Base-by-base conservation (phyloP, 176 grass and related monocot genomes). In the Bromus sterilis region DNA sequence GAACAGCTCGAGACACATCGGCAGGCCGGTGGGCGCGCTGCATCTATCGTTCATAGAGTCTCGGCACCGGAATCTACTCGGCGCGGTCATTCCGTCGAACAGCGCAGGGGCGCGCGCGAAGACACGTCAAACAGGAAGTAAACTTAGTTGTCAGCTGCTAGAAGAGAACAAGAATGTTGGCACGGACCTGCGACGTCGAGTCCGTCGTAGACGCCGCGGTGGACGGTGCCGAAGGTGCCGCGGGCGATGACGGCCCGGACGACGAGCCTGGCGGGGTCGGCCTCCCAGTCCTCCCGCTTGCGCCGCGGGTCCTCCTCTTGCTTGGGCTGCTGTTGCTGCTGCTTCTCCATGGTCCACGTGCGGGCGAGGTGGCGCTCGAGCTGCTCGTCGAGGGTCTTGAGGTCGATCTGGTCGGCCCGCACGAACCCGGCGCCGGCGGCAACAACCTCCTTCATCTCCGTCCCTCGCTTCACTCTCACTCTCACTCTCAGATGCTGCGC, bases 301-400 rank as follows among this genome's bases (percentile, higher is more conserved):
- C 79, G 72, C 53, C 37, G 59, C 65, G 0, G 24, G 4, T 26
- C n/a, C n/a, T 11, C 37, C 35, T 16, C 9, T 39, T 80, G 63
- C 14, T 43, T 80, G 10, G 32, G 66, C 28, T 51, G 69, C 56
- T 18, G n/a, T n/a, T n/a, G n/a, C n/a, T n/a, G n/a, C n/a, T n/a
- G 76, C 90, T 98, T 99, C 85, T 99, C 96, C 93, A 93, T 83
- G 84, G 93, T 99, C 95, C 90, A 86, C 2, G 93, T 79, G 56
- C 91, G 86, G 36, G 77, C 86, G 37, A 99, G 87, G 80, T 99
- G 93, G 84, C 93, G 91, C 84, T 95, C 96, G 37, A 99, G 78
- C 76, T 99, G 96, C 90, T 99, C 96, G 85, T 99, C 96, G 61
- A 99, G 79, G 82, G 87, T 99, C 96, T 95, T 99, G 66, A 99